phyloP scores from a whole-genome alignment of 805 yeast genomes.

The Schwanniomyces vanrijiae region DNA sequence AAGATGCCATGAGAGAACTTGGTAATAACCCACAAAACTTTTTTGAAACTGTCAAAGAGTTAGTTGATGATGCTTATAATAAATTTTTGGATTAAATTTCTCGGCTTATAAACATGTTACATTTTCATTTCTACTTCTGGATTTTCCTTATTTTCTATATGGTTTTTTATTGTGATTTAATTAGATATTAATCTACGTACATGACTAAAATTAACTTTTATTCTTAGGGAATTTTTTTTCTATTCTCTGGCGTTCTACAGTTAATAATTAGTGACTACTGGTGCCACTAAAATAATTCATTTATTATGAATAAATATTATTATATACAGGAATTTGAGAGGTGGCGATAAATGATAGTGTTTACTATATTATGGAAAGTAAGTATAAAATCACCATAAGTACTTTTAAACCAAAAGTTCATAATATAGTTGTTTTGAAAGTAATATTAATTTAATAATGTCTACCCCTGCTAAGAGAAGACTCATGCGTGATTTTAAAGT shows the following conservation, averaged over 20 bases:
- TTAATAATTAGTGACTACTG: no score
- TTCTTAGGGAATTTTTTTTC: no score
- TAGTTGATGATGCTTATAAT: constrained; percentile 27
- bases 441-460: constrained; percentile 49
- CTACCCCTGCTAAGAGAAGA: constrained; percentile 98
- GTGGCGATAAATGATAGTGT: constrained; percentile 1
- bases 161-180: not conserved
- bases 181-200: not conserved
- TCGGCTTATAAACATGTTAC: not conserved
- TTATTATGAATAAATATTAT: not conserved
- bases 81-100: not conserved
- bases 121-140: not conserved
- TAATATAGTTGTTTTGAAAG: not conserved
- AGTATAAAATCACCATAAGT: not conserved
- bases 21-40: constrained; percentile 16
- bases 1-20: constrained; percentile 17
- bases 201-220: no score
- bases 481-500: constrained; percentile 97
- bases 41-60: constrained; percentile 22
- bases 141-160: not conserved
- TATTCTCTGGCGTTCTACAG: no score
- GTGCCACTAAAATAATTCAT: no score
- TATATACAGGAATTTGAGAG: not conserved
- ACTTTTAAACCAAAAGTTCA: not conserved
- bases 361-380: not conserved